Base-by-base conservation (phyloP, 306 rosid species). In the Vigna nakashimae region DNA sequence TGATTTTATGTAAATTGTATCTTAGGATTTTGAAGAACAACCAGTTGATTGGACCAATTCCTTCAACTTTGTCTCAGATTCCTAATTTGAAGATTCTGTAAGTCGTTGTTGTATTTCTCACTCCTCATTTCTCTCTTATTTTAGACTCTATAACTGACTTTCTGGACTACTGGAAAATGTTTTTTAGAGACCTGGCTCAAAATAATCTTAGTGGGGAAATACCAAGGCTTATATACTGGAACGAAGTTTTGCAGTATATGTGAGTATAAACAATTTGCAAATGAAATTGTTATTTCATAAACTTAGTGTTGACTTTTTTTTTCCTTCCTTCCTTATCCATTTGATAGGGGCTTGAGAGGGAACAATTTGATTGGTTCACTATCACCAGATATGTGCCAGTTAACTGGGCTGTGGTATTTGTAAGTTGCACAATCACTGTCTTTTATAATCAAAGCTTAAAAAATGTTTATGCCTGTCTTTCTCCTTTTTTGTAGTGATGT, bases 221-320 rank as follows among this genome's bases (percentile, higher is more conserved):
- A 73, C 99, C 99, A 34, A 91, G 97, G 86, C 99, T 96, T 34
- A 83, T 96, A 65, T 93, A 96, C 82, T 96, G 99, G 99, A 96
- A 93, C 74, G 99, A 96, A 87, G 99, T 96, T 79, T 72, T 96
- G 72, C 99, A 96, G 45, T 96, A 96, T 85, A 88, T 96, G 99
- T 96, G 83, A 93, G 99, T 88, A 55, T 64, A 83, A 67, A 30
- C 49, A 30, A 59, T 30, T 24, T n/a, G 3, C 14, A 10, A 49
- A 68, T 69, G 22, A 16, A 58, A 14, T 40, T 42, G 10, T 59
- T 10, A 51, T 22, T 72, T 79, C 15, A 6, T 1, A 50, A 60
- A 18, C 24, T 2, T 59, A 6, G 24, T 53, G 30, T 65, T 80
- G 22, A 16, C 40, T 68, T 18, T 65, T 4, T 26, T 26, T 30